Base-by-base conservation (phyloP, 2,329 filamentous ascomycete species). In the Fusarium sp. region DNA sequence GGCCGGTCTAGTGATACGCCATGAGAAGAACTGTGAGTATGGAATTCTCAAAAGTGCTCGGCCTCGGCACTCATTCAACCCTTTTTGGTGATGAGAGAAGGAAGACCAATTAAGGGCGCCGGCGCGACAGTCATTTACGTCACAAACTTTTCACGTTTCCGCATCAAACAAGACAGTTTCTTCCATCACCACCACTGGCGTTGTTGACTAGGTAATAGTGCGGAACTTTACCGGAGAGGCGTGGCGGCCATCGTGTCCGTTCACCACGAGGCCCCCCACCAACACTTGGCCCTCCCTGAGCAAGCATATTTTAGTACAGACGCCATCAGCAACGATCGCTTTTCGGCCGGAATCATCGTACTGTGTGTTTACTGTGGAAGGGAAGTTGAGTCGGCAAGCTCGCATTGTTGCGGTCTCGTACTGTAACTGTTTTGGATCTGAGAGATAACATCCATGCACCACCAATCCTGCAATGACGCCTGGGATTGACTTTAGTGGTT, bases 201-300 rank as follows among this genome's bases (percentile, higher is more conserved):
- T 22, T 49, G 42, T 65, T 57, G 51, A 45, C 51, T 33, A 58
- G 39, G 44, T 58, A 26, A 58, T 63, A 66, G 73, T 71, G 71
- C 69, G 71, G 67, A 71, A 75, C 62, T 59, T 45, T 73, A 59
- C 72, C 67, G 59, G 56, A 57, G 45, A 75, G 62, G 63, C 68
- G 65, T 69, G 60, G 51, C 56, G 45, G 31, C 62, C 46, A 52
- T 46, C 57, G 54, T 69, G 62, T 73, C 67, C 60, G 65, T 72
- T 73, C 60, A 72, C 71, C 65, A 73, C 62, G 62, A 67, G 63
- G 69, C 57, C 59, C 69, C 72, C 72, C 66, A 72, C 72, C 49
- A 69, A 47, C 54, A 71, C 59, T 55, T 69, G 58, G 62, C 64
- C 38, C 10, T 47, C 51, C 54, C 62, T 60, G 61, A 62, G 53